Evolutionary conservation across 1,284 basidiomycete genomes (phyloP), one percentile per base, ranked within the genome.

Genomic region (Malassezia slooffiae): DNA sequence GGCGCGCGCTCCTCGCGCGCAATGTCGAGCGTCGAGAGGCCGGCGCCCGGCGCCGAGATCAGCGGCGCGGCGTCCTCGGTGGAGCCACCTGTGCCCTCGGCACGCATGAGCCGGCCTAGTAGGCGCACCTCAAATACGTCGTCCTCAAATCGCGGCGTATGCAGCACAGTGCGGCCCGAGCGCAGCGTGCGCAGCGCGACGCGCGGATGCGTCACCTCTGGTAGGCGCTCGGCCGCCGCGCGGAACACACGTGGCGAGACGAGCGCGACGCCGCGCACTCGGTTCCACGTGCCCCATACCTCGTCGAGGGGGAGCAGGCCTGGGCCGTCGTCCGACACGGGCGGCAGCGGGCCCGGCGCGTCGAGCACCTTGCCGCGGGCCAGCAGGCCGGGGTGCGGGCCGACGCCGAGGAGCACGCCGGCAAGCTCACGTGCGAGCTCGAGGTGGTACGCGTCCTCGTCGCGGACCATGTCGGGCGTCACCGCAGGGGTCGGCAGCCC

Each of bases 201-300:
- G 0, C 78, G 74, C 0, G 85, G 85, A 10, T 71, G 62, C 0
- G 86, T 90, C 57, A 81, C 76, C 1, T 61, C 57, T 0, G 80
- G 77, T 7, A 97, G 74, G 46, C 78, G 77, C 0, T 80, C 79
- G 4, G 89, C 70, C 9, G 82, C 80, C 32, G 79, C 76, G 5
- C 85, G 74, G 53, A 96, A 79, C 1, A 84, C 85, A 20, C 81
- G 76, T 0, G 91, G 91, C 2, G 90, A 83, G 23, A 95, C 79
- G 30, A 96, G 77, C 3, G 90, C 89, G 38, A 95, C 82, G 38
- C 91, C 91, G 47, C 91, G 74, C 2, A 87, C 88, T 39, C 91
- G 80, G 70, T 96, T 96, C 91, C 91, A 97, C 1, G 85, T 78
- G 32, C 88, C 88, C 91, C 91, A 97, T 0, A 88, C 83, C 69